Evolutionary conservation across 176 grass and related monocot genomes (phyloP), one percentile per base, ranked within the genome.

Genomic region (Oryza australiensis): DNA sequence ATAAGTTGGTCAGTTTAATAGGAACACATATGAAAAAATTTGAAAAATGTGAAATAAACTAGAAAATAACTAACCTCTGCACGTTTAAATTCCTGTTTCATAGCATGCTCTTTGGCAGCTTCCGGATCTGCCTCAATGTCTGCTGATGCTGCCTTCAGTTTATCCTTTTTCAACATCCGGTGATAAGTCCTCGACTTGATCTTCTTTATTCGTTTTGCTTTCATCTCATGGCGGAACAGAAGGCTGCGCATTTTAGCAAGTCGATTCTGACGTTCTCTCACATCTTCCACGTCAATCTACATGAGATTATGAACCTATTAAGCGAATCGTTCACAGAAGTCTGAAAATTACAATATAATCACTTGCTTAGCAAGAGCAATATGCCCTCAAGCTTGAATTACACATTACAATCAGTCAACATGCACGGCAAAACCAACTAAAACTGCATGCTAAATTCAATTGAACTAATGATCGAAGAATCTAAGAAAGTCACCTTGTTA

Each of bases 161-260:
- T 93, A 30, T 93, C 91, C 79, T 94, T 95, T 83, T 99, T 99
- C 71, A 95, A 72, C 87, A 99, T 88, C 62, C 93, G 83, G 63
- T 99, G 96, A 73, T 88, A 99, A 80, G 96, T 95, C 85, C 90
- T 99, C 76, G 96, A 99, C 77, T 95, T 99, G 27, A 99, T 99
- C 72, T 95, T 99, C 74, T 95, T 99, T 76, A 99, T 83, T 66
- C 88, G 89, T 70, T 99, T 99, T 75, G 91, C 87, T 88, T 99
- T 99, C 73, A 90, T 82, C 83, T 99, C 96, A 57, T 99, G 96
- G 77, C 80, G 79, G 66, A 99, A 99, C 68, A 99, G 87, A 91
- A 99, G 93, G 85, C 91, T 99, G n/a, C 96, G 83, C 91, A 99
- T 99, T 84, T 95, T 99, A 60, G 93, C 96, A 78, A 99, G 93